phyloP scores from a whole-genome alignment of 345 rosid genomes.

The Aegle marmelos region DNA sequence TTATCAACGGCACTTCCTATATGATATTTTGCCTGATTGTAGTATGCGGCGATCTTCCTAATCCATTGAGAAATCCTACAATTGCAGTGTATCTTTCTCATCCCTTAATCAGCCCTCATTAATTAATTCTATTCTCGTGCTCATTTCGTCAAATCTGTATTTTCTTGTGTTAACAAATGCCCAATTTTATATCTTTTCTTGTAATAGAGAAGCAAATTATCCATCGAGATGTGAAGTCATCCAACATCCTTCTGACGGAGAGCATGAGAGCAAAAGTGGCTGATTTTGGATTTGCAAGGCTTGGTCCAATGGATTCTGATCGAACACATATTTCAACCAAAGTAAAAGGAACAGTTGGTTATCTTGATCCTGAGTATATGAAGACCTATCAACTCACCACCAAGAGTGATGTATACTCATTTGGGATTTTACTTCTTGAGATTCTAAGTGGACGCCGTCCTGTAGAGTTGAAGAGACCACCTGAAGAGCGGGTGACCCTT shows the following conservation, averaged over 20 bases:
- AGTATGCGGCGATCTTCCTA: neutral
- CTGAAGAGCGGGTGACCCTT: conserved; percentile 69
- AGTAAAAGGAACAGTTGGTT: conserved; percentile 95
- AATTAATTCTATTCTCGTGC: neutral
- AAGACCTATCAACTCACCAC: conserved; percentile 85
- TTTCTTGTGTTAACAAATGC: neutral
- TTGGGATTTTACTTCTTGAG: conserved; percentile 86
- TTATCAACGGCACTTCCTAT: neutral
- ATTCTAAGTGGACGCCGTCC: conserved; percentile 90
- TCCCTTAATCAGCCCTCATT: neutral
- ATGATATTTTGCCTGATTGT: neutral
- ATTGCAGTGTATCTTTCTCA: neutral
- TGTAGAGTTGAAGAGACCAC: conserved; percentile 56
- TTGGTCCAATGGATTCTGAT: conserved; percentile 62
- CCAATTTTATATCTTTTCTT: conserved; percentile 15
- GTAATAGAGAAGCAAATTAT: conserved; percentile 81
- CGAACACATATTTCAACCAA: conserved; percentile 77
- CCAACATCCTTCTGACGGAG: conserved; percentile 89
- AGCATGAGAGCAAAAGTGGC: conserved; percentile 96
- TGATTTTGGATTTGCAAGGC: conserved; percentile 92
- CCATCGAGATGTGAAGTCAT: conserved; percentile 92
- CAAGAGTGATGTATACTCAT: conserved; percentile 90
- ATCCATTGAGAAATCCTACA: neutral
- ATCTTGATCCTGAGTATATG: conserved; percentile 98
- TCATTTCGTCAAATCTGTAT: neutral